A percentile compares a stretch with the other conserved stretches of the same genome.
Conservation (phyloP, 202 grass and related monocot genomes). For the Saccharum hybrid region DNA sequence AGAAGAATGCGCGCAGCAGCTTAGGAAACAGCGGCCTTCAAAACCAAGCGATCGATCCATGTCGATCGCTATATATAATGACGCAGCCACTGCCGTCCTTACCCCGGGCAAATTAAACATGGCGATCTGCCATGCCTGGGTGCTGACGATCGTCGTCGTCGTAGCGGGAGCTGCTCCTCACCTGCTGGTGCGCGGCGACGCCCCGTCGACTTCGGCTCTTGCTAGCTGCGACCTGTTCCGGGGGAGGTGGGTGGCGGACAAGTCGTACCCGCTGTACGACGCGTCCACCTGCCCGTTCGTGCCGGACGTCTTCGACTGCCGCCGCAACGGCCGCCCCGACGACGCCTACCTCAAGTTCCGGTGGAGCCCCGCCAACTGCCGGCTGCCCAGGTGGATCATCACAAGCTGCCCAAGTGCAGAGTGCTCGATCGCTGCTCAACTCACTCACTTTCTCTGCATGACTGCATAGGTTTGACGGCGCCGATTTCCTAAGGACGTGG, state of each 20-base stretch:
- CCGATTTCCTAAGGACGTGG: conserved; percentile 40
- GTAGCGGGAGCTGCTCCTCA: neutral
- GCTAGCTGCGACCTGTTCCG: conserved; percentile 48
- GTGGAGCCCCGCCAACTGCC: conserved; percentile 52
- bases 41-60: too few species aligned
- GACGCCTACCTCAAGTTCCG: conserved; percentile 50
- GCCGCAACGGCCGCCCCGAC: conserved; percentile 55
- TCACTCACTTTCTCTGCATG: neutral
- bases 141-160: neutral
- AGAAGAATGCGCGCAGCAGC: too few species aligned
- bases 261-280: conserved; percentile 57
- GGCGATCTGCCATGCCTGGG: neutral
- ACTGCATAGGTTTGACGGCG: conserved; percentile 47
- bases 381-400: neutral
- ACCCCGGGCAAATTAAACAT: neutral
- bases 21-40: too few species aligned
- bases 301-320: conserved; percentile 54
- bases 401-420: neutral
- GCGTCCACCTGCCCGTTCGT: conserved; percentile 54
- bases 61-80: conserved; percentile 13
- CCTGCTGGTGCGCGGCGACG: too few species aligned
- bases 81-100: neutral
- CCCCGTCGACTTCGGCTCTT: neutral
- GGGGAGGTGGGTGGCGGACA: conserved; percentile 55
- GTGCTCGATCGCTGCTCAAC: neutral